Percentiles rank a stretch among this genome's conserved stretches.
These are phyloP conservation scores for Neopestalotiopsis sp. DNA, from an alignment of 2,329 filamentous ascomycete species.

Conservation along the genomic window DNA sequence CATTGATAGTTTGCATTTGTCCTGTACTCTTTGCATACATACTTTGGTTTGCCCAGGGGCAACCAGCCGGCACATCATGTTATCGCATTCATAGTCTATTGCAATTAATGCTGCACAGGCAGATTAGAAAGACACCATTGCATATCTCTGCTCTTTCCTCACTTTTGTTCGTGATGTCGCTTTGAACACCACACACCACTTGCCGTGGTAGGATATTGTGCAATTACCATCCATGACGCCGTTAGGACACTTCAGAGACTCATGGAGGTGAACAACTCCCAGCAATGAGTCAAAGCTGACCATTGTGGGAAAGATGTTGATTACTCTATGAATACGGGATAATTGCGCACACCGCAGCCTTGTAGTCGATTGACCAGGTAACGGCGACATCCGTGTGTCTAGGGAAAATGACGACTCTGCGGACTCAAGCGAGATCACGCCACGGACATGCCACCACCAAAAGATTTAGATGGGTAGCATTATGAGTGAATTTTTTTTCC, in stretches of 20 bases:
- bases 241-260: too few relatives aligned
- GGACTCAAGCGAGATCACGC: neutral
- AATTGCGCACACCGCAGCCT: neutral
- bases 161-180: too few relatives aligned
- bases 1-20: neutral
- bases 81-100: conserved; percentile 18
- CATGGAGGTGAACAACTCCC: too few relatives aligned
- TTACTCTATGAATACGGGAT: neutral
- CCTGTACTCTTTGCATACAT: conserved; percentile 4
- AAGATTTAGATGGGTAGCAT: neutral
- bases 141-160: neutral
- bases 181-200: too few relatives aligned
- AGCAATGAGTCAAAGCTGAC: too few relatives aligned
- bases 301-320: neutral
- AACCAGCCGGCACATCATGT: neutral
- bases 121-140: neutral
- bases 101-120: conserved; percentile 1
- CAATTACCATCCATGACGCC: too few relatives aligned
- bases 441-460: neutral
- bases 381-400: neutral
- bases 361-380: neutral
- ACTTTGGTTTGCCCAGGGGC: neutral
- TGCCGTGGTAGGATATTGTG: too few relatives aligned
- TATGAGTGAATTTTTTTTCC: too few relatives aligned
- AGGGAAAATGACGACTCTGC: neutral